Base-by-base conservation (phyloP, 495 filamentous ascomycete species). In the Letharia columbiana region DNA sequence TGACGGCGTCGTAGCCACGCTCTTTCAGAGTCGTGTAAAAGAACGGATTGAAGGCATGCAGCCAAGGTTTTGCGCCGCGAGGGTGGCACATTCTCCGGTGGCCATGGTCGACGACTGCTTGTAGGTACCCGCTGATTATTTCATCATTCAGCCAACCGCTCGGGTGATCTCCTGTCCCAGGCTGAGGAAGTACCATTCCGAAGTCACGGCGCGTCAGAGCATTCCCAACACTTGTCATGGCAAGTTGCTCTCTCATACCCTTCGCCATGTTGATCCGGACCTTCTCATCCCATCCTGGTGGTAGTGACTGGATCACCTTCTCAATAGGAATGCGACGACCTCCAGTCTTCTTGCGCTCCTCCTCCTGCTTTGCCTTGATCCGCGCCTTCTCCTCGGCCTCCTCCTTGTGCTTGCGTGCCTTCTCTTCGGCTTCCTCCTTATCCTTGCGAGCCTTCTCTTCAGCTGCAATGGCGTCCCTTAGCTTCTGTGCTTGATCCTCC, bases 111-210 rank as follows among this genome's bases (percentile, higher is more conserved):
- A 88, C 81, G 33, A 91, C 75, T 33, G 84, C 73, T 2, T 78
- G 73, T 11, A 94, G 75, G 35, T 87, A 87, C 3, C 83, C 80
- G 67, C 89, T 91, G 70, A 96, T 87, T 28, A 90, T 82, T 62
- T 92, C 88, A 73, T 96, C 91, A 70, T 96, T 94, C 1, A 96
- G 77, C 91, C 91, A 96, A 0, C 75, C 77, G 12, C 73, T 70
- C 3, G 74, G 64, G 18, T 75, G 74, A 23, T 71, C 69, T n/a
- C 41, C 23, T 13, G 65, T 62, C 10, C 66, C 66, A 17, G 62
- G 33, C 42, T 70, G 64, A 12, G 73, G 70, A 35, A 72, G 64
- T 67, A 88, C 75, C 61, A 92, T 64, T 33, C 74, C 75, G 45
- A 96, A 87, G 69, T 93, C 89, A 61, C 80, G 79, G 7, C 79